Conservation (phyloP, 352 stramenopile genomes). For the Elongisporangium prolatum region DNA sequence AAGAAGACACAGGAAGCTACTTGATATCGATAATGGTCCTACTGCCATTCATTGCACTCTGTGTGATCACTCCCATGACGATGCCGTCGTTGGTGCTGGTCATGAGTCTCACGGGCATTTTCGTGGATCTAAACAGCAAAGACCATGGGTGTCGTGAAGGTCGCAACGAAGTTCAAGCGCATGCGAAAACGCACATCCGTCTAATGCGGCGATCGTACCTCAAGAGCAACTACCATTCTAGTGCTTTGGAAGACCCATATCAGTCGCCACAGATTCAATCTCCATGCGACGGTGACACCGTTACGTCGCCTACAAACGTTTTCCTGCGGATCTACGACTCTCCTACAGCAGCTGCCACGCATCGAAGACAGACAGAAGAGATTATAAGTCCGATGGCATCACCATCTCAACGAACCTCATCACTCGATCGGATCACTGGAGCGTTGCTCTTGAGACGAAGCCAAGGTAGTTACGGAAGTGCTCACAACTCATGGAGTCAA, state of each 20-base stretch:
- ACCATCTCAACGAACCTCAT: neutral
- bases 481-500: neutral
- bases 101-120: conserved; percentile 84
- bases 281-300: neutral
- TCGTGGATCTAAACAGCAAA: conserved; percentile 67
- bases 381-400: conserved; percentile 11
- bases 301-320: conserved; percentile 38
- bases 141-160: conserved; percentile 16
- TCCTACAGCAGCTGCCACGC: conserved; percentile 29
- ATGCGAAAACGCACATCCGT: conserved; percentile 67
- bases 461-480: neutral
- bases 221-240: conserved; percentile 43
- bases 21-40: conserved; percentile 61
- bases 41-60: conserved; percentile 58
- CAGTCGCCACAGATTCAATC: neutral
- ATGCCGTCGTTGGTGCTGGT: conserved; percentile 86
- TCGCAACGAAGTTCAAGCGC: conserved; percentile 23
- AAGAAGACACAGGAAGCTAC: conserved; percentile 15
- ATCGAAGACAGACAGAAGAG: conserved; percentile 15
- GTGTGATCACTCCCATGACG: conserved; percentile 78
- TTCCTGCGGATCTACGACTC: conserved; percentile 76
- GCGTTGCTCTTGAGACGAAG: conserved; percentile 7
- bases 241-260: neutral
- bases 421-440: neutral
- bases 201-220: conserved; percentile 70